These are phyloP conservation scores for Psilocybe subaeruginosa DNA, from an alignment of 768 basidiomycete genomes.

Conservation along the genomic window DNA sequence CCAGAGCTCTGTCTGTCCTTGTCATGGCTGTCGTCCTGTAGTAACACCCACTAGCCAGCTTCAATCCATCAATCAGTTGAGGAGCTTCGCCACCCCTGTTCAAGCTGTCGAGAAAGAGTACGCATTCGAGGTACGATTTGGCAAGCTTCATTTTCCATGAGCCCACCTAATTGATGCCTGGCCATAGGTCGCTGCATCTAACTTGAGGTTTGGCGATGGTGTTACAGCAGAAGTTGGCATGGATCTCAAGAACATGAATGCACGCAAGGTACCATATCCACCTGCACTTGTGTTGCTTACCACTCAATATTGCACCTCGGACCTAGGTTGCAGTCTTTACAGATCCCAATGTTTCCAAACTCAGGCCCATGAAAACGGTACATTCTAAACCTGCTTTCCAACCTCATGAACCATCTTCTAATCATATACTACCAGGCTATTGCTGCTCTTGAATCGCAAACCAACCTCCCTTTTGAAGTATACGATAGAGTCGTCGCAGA, in stretches of 20 bases:
- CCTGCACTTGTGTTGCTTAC: not conserved
- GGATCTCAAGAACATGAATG: slow-evolving; percentile 94
- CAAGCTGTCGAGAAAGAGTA: slow-evolving; percentile 80
- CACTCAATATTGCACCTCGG: not conserved
- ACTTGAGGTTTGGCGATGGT: slow-evolving; percentile 88
- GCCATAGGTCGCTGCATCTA: slow-evolving; percentile 78
- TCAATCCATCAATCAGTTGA: slow-evolving; percentile 60
- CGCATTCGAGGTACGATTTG: slow-evolving; percentile 74
- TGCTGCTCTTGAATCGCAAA: slow-evolving; percentile 77
- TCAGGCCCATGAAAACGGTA: slow-evolving; percentile 83
- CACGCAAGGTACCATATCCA: slow-evolving; percentile 63
- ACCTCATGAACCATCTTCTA: not conserved
- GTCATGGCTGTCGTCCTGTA: slow-evolving; percentile 65
- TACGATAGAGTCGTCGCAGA: slow-evolving; percentile 85
- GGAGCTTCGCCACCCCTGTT: slow-evolving; percentile 80
- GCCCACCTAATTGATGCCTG: not conserved
- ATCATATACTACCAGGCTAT: slow-evolving; percentile 54
- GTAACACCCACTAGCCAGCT: slow-evolving; percentile 44
- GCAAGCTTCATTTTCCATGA: not conserved
- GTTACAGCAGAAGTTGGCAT: slow-evolving; percentile 91
- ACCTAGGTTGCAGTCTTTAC: slow-evolving; percentile 90
- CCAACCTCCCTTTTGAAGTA: slow-evolving; percentile 78
- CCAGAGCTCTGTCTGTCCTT: slow-evolving; percentile 77
- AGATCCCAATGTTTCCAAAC: slow-evolving; percentile 80
- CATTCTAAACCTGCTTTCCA: slow-evolving; percentile 25